These are phyloP conservation scores for Pseudogymnoascus sp. DNA, from an alignment of 2,329 filamentous ascomycete genomes.

Conservation along the genomic window DNA sequence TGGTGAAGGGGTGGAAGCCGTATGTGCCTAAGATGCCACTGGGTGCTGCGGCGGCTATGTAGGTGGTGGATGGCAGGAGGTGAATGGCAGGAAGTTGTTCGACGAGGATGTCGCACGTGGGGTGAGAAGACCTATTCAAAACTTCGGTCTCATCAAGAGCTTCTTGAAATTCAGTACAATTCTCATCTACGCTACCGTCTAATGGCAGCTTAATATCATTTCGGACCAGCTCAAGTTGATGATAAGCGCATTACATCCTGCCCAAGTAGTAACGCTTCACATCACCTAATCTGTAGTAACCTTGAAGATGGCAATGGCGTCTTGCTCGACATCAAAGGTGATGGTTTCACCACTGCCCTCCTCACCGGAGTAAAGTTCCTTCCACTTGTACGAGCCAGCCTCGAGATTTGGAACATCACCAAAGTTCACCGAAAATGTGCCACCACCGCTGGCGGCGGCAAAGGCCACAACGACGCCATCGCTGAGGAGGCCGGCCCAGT, in stretches of 20 bases:
- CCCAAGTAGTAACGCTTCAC: not conserved
- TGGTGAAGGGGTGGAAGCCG: too few species aligned
- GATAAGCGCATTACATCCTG: not conserved
- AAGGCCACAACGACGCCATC: conserved; percentile 32
- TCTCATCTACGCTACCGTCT: not conserved
- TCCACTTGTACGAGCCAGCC: conserved; percentile 34
- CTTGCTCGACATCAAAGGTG: not conserved
- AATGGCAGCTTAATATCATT: not conserved
- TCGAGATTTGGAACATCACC: conserved; percentile 33
- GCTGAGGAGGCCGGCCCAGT: conserved; percentile 32
- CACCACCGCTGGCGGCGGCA: conserved; percentile 31
- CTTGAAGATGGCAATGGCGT: not conserved
- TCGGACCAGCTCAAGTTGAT: not conserved
- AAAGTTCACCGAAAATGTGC: conserved; percentile 37
- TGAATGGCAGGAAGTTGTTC: too few species aligned
- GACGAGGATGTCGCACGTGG: too few species aligned
- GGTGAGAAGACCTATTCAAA: too few species aligned
- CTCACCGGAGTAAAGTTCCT: conserved; percentile 18
- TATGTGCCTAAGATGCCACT: too few species aligned
- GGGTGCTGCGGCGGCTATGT: too few species aligned
- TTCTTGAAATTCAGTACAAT: not conserved
- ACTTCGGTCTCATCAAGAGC: too few species aligned
- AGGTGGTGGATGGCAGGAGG: too few species aligned
- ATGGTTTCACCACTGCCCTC: conserved; percentile 18
- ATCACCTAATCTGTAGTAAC: not conserved